Evolutionary conservation across 805 yeast genomes (phyloP).

Genomic region (Candida boidinii): DNA sequence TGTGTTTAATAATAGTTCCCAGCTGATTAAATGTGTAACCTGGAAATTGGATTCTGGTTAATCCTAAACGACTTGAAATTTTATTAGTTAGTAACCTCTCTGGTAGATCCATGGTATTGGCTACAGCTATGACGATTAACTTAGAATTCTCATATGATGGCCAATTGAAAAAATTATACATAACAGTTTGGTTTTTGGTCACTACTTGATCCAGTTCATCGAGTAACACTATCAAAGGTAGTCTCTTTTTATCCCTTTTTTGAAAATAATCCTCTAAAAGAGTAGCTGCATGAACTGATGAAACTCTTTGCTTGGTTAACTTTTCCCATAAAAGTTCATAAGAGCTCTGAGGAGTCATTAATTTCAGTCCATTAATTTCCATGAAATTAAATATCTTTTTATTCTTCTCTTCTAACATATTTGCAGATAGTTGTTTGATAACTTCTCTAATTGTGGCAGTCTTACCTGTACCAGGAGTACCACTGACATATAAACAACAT

Average conservation of each 20-base stretch:
- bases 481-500: conserved; percentile 82
- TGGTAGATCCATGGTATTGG: conserved; percentile 96
- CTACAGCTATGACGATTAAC: conserved; percentile 84
- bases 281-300: conserved; percentile 56
- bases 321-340: conserved; percentile 80
- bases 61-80: conserved; percentile 84
- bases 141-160: conserved; percentile 77
- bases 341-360: conserved; percentile 70
- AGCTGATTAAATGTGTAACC: conserved; percentile 82
- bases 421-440: conserved; percentile 48
- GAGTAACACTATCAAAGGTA: conserved; percentile 66
- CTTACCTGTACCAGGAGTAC: conserved; percentile 97
- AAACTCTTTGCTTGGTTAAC: conserved; percentile 49
- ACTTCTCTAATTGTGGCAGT: conserved; percentile 91
- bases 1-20: conserved; percentile 60
- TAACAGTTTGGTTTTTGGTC: conserved; percentile 70
- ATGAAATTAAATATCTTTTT: conserved; percentile 50
- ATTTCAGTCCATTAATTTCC: conserved; percentile 87
- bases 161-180: conserved; percentile 98
- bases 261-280: conserved; percentile 65
- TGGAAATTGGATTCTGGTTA: conserved; percentile 76
- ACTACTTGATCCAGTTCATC: conserved; percentile 94
- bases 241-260: conserved; percentile 22
- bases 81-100: conserved; percentile 83
- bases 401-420: conserved; percentile 12